Percentiles rank a stretch among this genome's conserved stretches.
These are phyloP conservation scores for Plantago lanceolata DNA, from an alignment of 305 asterid species.

Conservation along the genomic window DNA sequence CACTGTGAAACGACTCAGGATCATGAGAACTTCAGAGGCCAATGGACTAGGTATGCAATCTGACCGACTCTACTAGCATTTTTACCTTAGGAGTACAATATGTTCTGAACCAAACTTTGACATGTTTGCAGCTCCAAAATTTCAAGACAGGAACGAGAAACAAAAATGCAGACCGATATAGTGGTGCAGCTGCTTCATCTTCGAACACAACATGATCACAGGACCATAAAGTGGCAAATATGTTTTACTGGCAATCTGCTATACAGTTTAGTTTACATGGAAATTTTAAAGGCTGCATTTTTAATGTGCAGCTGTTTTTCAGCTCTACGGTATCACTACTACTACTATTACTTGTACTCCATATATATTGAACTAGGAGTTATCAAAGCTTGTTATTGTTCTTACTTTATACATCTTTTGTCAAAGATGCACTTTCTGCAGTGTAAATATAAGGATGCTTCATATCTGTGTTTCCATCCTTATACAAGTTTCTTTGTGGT, in stretches of 20 bases:
- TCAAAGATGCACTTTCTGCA: conserved; percentile 31
- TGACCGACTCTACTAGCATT: background rate
- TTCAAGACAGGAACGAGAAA: conserved; percentile 52
- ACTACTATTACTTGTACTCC: conserved; percentile 10
- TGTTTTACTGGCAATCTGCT: conserved; percentile 20
- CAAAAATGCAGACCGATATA: conserved; percentile 54
- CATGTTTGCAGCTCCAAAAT: conserved; percentile 49
- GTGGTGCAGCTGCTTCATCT: conserved; percentile 16
- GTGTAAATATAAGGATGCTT: conserved; percentile 39
- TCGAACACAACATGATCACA: conserved; percentile 11
- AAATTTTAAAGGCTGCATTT: conserved; percentile 38
- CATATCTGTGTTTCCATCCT: conserved; percentile 8
- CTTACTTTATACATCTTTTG: conserved; percentile 21
- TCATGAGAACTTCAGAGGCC: conserved; percentile 78
- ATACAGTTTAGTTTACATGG: conserved; percentile 11
- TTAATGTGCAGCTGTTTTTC: conserved; percentile 27
- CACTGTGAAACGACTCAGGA: conserved; percentile 75
- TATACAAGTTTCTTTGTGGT: background rate
- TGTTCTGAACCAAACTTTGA: conserved; percentile 11
- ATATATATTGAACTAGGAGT: conserved; percentile 25
- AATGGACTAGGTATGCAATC: conserved; percentile 63
- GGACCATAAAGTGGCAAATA: conserved; percentile 13
- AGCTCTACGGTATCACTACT: conserved; percentile 20
- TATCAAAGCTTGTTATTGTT: conserved; percentile 23
- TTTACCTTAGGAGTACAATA: background rate